Evolutionary conservation across 208 protist species (phyloP).

Genomic region (Acanthamoeba healyi): DNA sequence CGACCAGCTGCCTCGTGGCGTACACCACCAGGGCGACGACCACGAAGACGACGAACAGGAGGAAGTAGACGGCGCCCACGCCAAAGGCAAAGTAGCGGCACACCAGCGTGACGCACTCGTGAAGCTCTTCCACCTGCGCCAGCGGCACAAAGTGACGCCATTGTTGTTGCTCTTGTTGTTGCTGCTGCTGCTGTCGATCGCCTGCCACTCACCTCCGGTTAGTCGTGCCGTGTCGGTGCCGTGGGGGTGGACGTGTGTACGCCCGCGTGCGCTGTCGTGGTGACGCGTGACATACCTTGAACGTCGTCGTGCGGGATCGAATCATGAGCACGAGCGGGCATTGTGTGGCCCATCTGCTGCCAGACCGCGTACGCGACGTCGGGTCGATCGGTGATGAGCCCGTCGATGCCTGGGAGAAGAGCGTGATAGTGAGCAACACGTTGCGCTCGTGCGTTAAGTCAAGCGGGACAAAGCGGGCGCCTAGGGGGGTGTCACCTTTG

Average conservation of each 20-base stretch:
- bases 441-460: too few species aligned
- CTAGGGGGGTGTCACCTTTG: too few species aligned
- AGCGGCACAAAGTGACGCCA: conserved; percentile 20
- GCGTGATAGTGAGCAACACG: too few species aligned
- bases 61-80: background rate
- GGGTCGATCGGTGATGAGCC: conserved; percentile 8
- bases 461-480: too few species aligned
- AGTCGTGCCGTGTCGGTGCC: too few species aligned
- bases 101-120: conserved; percentile 29
- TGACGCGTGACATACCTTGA: background rate
- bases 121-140: background rate
- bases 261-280: background rate
- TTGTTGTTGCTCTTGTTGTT: background rate
- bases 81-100: conserved; percentile 42
- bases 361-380: background rate
- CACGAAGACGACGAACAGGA: background rate
- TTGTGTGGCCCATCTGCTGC: background rate
- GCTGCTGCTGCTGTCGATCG: too few species aligned
- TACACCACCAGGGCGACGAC: background rate
- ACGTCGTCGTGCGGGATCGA: background rate
- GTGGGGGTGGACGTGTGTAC: too few species aligned
- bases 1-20: background rate
- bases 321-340: background rate
- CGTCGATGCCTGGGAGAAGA: conserved; percentile 36
- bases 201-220: too few species aligned